Evolutionary conservation across 495 filamentous ascomycete species (phyloP).

Genomic region (Viridothelium virens): DNA sequence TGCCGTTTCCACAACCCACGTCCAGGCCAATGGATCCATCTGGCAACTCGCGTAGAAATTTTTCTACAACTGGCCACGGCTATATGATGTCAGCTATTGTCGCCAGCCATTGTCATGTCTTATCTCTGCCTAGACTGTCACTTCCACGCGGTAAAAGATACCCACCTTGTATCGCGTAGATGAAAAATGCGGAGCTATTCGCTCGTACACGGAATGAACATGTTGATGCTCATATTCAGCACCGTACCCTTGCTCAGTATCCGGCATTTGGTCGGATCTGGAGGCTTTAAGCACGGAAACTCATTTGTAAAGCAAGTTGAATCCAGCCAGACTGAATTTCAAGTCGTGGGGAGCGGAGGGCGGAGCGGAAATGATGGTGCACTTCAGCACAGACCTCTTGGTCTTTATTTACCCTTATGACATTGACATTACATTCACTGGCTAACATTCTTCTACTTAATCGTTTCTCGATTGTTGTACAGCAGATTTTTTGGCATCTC

Average conservation of each 20-base stretch:
- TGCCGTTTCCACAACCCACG: slow-evolving; percentile 93
- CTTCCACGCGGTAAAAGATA: slow-evolving; percentile 14
- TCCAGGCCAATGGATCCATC: slow-evolving; percentile 81
- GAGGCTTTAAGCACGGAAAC: background rate
- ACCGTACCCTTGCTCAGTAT: background rate
- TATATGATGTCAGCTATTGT: slow-evolving; percentile 26
- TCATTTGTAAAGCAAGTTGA: background rate
- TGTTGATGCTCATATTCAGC: slow-evolving; percentile 66
- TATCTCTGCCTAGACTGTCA: background rate
- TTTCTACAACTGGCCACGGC: slow-evolving; percentile 89
- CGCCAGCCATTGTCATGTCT: no score
- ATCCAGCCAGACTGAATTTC: background rate
- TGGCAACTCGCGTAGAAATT: slow-evolving; percentile 60
- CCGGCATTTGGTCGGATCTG: background rate
- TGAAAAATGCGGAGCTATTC: slow-evolving; percentile 92
- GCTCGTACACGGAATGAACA: slow-evolving; percentile 89
- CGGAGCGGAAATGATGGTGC: background rate
- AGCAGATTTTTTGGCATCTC: background rate
- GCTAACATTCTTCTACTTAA: background rate
- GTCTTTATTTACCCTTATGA: no score
- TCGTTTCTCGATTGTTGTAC: no score
- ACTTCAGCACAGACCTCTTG: no score
- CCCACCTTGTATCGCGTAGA: slow-evolving; percentile 82
- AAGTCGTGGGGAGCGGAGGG: background rate
- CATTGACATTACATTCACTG: no score